These are phyloP conservation scores for Croton laevigatus DNA, from an alignment of 441 rosid genomes.

Conservation along the genomic window DNA sequence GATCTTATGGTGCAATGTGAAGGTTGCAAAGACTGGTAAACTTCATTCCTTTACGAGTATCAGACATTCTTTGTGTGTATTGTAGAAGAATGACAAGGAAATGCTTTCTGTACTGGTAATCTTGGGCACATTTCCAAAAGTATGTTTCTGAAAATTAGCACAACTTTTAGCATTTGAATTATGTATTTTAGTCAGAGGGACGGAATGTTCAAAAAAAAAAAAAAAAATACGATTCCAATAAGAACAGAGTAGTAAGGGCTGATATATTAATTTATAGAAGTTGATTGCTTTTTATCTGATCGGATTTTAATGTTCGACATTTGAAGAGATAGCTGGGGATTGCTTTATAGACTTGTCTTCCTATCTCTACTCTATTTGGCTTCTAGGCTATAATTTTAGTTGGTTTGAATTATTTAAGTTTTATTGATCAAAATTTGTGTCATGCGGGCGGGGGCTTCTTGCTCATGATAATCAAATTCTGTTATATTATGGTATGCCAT, in stretches of 20 bases:
- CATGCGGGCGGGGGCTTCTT: neutral
- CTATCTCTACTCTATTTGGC: neutral
- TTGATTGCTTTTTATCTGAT: neutral
- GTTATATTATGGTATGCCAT: neutral
- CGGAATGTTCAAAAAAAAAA: neutral
- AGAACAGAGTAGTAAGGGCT: neutral
- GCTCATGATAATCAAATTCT: neutral
- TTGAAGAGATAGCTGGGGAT: neutral
- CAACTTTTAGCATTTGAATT: neutral
- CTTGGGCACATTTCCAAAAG: neutral
- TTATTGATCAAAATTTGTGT: neutral
- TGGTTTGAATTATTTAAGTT: neutral
- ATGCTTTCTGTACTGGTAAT: neutral
- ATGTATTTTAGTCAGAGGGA: neutral
- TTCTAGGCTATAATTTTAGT: slow-evolving; percentile 1
- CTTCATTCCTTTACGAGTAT: slow-evolving; percentile 18
- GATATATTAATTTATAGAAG: neutral
- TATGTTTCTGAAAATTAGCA: neutral
- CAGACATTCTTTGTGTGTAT: neutral
- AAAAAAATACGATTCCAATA: neutral
- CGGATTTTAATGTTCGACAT: neutral
- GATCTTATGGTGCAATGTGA: slow-evolving; percentile 94
- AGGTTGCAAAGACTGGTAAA: slow-evolving; percentile 89
- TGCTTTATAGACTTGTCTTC: neutral
- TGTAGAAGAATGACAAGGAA: neutral